Percentiles rank a stretch among this genome's conserved stretches.
Conservation (phyloP, 768 basidiomycete genomes). For the Boletus subparvulus region DNA sequence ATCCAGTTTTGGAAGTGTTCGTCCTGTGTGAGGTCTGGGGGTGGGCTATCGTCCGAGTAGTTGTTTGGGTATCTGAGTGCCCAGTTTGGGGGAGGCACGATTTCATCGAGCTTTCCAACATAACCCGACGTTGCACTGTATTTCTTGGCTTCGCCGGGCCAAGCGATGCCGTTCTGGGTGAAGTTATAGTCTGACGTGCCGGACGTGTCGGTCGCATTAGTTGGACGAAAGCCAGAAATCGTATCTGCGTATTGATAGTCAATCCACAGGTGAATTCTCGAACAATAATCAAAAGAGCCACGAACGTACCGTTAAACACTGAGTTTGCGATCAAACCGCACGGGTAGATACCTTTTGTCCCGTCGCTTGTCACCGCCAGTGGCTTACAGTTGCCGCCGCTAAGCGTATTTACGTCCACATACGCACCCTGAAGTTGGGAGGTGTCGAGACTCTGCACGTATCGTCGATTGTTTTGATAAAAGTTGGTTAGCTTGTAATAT, state of each 20-base stretch:
- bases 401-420: conserved; percentile 48
- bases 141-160: conserved; percentile 93
- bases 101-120: conserved; percentile 49
- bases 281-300: neutral
- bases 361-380: conserved; percentile 50
- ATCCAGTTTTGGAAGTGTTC: conserved; percentile 99
- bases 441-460: conserved; percentile 91
- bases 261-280: neutral
- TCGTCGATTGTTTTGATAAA: conserved; percentile 97
- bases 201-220: conserved; percentile 35
- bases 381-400: conserved; percentile 86
- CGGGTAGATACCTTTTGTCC: conserved; percentile 71
- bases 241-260: conserved; percentile 58
- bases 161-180: conserved; percentile 82
- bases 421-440: conserved; percentile 79
- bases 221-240: conserved; percentile 58
- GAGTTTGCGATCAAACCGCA: conserved; percentile 98
- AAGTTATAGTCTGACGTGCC: conserved; percentile 62
- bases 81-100: conserved; percentile 97
- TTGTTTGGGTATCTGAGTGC: conserved; percentile 62
- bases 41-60: conserved; percentile 62
- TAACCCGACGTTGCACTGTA: conserved; percentile 65
- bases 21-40: conserved; percentile 72
- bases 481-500: conserved; percentile 96
- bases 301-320: conserved; percentile 79